A percentile compares a stretch with the other conserved stretches of the same genome.
phyloP scores from a whole-genome alignment of 371 early-diverging fungal genomes.

The Mucor lusitanicus region DNA sequence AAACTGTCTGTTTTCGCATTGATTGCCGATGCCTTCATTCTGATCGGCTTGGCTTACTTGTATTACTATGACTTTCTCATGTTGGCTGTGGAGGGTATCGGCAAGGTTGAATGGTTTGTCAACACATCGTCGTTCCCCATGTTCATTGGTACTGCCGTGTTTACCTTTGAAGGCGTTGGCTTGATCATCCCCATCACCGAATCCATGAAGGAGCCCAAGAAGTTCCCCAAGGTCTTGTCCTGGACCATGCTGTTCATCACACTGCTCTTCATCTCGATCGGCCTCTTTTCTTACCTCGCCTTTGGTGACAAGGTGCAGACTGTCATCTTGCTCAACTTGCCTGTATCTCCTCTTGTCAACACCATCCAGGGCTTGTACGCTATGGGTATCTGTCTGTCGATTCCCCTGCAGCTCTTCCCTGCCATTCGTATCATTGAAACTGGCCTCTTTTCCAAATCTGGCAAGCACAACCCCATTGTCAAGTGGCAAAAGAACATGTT shows the following conservation, averaged over 20 bases:
- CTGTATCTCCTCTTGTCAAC: slow-evolving; percentile 59
- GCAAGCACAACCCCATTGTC: slow-evolving; percentile 62
- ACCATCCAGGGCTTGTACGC: slow-evolving; percentile 79
- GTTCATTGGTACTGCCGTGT: slow-evolving; percentile 88
- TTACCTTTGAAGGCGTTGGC: slow-evolving; percentile 90
- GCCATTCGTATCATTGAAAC: slow-evolving; percentile 85
- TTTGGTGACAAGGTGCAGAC: slow-evolving; percentile 82
- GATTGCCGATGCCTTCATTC: slow-evolving; percentile 84
- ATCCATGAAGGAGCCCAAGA: slow-evolving; percentile 82
- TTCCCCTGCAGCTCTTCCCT: slow-evolving; percentile 88
- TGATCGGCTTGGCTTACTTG: slow-evolving; percentile 79
- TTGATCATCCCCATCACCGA: slow-evolving; percentile 71
- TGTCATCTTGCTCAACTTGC: slow-evolving; percentile 79
- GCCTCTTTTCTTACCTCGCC: slow-evolving; percentile 75
- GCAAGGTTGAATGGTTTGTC: slow-evolving; percentile 52
- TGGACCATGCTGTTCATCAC: slow-evolving; percentile 74
- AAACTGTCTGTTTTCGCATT: slow-evolving; percentile 79
- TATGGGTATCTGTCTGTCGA: slow-evolving; percentile 81
- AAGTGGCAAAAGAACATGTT: slow-evolving; percentile 91
- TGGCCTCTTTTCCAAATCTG: slow-evolving; percentile 64
- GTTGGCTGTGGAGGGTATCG: slow-evolving; percentile 60
- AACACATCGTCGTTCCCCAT: slow-evolving; percentile 69
- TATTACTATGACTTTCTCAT: slow-evolving; percentile 76
- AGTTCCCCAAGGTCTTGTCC: slow-evolving; percentile 75
- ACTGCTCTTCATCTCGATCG: slow-evolving; percentile 70